Percentiles rank a stretch among this genome's conserved stretches.
These are phyloP conservation scores for Inga laurina DNA, from an alignment of 306 rosid species.

Conservation along the genomic window DNA sequence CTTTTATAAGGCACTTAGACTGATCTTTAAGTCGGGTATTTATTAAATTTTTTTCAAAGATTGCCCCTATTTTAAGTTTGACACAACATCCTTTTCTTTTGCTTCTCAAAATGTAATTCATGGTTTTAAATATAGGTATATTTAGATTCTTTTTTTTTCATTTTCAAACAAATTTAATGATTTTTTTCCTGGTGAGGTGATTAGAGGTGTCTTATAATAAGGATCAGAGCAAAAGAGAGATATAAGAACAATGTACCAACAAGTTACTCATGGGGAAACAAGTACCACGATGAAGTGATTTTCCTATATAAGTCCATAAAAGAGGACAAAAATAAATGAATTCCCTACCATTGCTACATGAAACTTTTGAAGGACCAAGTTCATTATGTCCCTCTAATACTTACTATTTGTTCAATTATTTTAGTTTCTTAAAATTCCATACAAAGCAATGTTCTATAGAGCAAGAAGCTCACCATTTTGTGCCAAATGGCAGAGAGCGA, in stretches of 20 bases:
- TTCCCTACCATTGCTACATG: neutral
- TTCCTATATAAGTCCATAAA: neutral
- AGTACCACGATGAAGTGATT: neutral
- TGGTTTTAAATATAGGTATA: too few species aligned
- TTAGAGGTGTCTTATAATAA: too few species aligned
- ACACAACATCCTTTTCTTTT: too few species aligned
- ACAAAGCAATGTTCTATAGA: neutral
- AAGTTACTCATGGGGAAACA: neutral
- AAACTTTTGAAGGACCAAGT: neutral
- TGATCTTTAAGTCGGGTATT: too few species aligned
- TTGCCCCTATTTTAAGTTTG: too few species aligned
- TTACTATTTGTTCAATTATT: neutral
- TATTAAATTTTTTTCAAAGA: too few species aligned
- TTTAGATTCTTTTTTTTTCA: too few species aligned
- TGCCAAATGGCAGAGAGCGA: conserved; percentile 69
- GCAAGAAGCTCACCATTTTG: conserved; percentile 58
- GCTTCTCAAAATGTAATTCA: too few species aligned
- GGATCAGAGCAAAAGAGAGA: too few species aligned
- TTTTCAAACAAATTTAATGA: too few species aligned
- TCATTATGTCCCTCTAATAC: neutral
- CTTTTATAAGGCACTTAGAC: too few species aligned
- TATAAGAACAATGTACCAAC: neutral
- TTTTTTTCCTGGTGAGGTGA: too few species aligned
- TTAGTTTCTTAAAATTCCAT: neutral
- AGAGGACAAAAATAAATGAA: neutral